Evolutionary conservation across 208 protist species (phyloP).

Genomic region (Wallacemonas collosoma): DNA sequence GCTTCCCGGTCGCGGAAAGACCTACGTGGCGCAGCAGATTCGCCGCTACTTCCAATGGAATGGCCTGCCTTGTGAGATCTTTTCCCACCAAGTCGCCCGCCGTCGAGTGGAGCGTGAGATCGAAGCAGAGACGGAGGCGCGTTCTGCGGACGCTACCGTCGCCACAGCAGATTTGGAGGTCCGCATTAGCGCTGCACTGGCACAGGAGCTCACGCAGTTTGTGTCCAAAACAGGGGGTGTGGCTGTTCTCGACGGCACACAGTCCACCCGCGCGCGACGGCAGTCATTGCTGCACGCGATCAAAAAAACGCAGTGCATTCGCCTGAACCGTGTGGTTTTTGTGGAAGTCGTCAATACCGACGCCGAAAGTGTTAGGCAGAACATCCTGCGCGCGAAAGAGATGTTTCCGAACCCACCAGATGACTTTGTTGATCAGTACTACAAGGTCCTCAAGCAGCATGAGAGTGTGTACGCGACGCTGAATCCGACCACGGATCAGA

Average conservation of each 20-base stretch:
- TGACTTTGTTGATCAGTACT: conserved; percentile 84
- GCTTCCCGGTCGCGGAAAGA: conserved; percentile 87
- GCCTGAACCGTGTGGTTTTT: conserved; percentile 74
- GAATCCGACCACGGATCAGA: conserved; percentile 59
- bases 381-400: conserved; percentile 68
- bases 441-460: conserved; percentile 57
- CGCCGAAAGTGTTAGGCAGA: conserved; percentile 41
- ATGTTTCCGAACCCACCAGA: conserved; percentile 50
- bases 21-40: conserved; percentile 90
- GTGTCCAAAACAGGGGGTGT: conserved; percentile 63
- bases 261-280: conserved; percentile 58
- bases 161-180: conserved; percentile 43
- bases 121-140: not conserved
- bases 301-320: conserved; percentile 61
- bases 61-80: conserved; percentile 76
- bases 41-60: conserved; percentile 92
- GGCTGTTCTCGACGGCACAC: conserved; percentile 76
- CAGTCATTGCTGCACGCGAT: conserved; percentile 71
- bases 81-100: conserved; percentile 66
- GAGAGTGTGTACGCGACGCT: conserved; percentile 80
- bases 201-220: conserved; percentile 70
- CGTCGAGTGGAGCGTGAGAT: conserved; percentile 31
- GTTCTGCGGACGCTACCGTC: conserved; percentile 6
- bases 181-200: conserved; percentile 42
- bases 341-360: conserved; percentile 81